Evolutionary conservation across 2,329 filamentous ascomycete genomes (phyloP).

Genomic region (Tolypocladium tundrense): DNA sequence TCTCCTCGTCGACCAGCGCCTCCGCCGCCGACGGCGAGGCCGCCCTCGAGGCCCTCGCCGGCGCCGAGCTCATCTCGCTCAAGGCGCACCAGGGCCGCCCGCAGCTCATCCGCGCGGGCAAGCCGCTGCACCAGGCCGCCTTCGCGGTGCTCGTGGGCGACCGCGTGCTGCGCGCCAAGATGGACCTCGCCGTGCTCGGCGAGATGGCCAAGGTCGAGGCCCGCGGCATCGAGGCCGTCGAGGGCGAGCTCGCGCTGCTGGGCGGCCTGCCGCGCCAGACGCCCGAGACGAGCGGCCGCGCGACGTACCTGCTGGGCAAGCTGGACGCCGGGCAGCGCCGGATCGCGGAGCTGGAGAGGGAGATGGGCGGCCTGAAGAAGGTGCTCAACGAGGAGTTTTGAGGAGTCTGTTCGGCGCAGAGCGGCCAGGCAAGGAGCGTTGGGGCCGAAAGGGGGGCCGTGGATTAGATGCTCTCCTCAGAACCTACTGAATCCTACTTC

Average conservation of each 20-base stretch:
- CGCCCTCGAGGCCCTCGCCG: slow-evolving; percentile 69
- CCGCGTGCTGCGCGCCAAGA: slow-evolving; percentile 58
- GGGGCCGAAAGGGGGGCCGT: background rate
- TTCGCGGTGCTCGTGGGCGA: slow-evolving; percentile 66
- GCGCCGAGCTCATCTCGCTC: slow-evolving; percentile 77
- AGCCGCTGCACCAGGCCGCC: slow-evolving; percentile 76
- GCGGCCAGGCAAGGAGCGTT: background rate
- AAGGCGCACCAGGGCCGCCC: slow-evolving; percentile 66
- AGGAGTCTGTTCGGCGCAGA: background rate
- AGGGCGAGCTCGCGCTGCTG: slow-evolving; percentile 65
- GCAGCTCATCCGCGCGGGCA: slow-evolving; percentile 65
- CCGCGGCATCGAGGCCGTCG: slow-evolving; percentile 65
- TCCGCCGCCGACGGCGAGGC: slow-evolving; percentile 54
- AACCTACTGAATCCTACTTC: background rate
- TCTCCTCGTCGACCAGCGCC: slow-evolving; percentile 45
- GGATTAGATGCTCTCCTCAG: background rate
- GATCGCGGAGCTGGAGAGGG: slow-evolving; percentile 61
- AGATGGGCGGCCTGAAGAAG: slow-evolving; percentile 64
- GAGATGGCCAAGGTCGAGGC: slow-evolving; percentile 64
- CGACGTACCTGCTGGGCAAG: slow-evolving; percentile 66
- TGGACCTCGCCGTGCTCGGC: slow-evolving; percentile 60
- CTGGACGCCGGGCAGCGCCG: slow-evolving; percentile 63
- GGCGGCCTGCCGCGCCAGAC: slow-evolving; percentile 62
- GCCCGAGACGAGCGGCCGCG: slow-evolving; percentile 52
- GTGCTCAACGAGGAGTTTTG: slow-evolving; percentile 28